A percentile compares a stretch with the other conserved stretches of the same genome.
Evolutionary conservation across 306 rosid genomes (phyloP).

Genomic region (Oxytropis ochrocephala): DNA sequence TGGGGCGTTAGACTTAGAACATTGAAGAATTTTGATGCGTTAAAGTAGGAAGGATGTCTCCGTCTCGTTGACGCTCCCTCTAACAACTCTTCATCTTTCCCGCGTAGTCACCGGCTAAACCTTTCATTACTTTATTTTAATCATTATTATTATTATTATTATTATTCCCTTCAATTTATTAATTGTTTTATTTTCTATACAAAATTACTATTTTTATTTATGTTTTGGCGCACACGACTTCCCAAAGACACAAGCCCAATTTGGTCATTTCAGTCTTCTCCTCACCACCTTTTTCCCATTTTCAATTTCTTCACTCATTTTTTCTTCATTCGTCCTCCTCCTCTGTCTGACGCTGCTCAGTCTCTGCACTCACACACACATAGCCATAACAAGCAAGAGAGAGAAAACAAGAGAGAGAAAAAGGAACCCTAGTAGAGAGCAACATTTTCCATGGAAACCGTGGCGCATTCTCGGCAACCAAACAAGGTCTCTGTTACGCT

Average conservation of each 20-base stretch:
- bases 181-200: no score
- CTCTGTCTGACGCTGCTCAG: conserved; percentile 45
- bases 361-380: conserved; percentile 34
- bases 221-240: not conserved
- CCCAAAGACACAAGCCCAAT: conserved; percentile 11
- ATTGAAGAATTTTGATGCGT: not conserved
- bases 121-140: not conserved
- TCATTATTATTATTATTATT: not conserved
- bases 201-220: not conserved
- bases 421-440: conserved; percentile 34
- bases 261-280: conserved; percentile 23
- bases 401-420: not conserved
- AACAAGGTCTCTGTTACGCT: conserved; percentile 39
- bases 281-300: conserved; percentile 22
- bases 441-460: conserved; percentile 55
- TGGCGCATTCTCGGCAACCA: conserved; percentile 59
- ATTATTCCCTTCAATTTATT: not conserved
- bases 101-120: conserved; percentile 30
- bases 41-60: conserved; percentile 25
- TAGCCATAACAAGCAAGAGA: conserved; percentile 13
- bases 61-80: conserved; percentile 3
- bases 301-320: conserved; percentile 20
- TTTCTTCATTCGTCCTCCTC: conserved; percentile 34
- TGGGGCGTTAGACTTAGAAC: no score
- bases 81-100: conserved; percentile 21